Conservation (phyloP, 352 stramenopile genomes). For the Phytophthora cryptogea region DNA sequence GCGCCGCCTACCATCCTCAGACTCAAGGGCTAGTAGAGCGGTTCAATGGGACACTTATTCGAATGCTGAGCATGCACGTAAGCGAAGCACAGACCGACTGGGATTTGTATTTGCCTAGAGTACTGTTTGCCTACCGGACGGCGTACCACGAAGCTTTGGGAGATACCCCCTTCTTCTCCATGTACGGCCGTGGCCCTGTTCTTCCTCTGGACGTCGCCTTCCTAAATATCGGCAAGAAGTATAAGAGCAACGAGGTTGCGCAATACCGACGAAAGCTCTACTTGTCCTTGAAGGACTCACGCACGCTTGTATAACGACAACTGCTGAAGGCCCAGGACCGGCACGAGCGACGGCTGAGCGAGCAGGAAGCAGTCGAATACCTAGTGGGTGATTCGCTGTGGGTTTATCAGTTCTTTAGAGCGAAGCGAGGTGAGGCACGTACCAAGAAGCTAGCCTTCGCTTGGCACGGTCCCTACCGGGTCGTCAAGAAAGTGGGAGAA, state of each 20-base stretch:
- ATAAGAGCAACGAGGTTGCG: constrained; percentile 11
- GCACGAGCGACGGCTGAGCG: neutral
- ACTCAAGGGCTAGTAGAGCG: neutral
- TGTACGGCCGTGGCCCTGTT: constrained; percentile 9
- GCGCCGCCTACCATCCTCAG: neutral
- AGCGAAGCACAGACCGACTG: constrained; percentile 5
- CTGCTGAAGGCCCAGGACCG: constrained; percentile 8
- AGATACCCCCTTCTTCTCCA: constrained; percentile 13
- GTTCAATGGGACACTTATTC: constrained; percentile 8
- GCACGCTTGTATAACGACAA: constrained; percentile 7
- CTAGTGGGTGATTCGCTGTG: neutral
- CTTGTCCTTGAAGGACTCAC: neutral
- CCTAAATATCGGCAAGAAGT: constrained; percentile 8
- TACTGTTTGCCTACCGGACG: constrained; percentile 16
- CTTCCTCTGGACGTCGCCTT: constrained; percentile 10
- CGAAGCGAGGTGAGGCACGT: neutral
- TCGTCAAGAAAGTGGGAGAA: neutral
- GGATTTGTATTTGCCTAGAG: neutral
- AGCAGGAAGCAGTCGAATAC: neutral
- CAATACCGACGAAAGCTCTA: constrained; percentile 2
- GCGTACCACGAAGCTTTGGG: constrained; percentile 7
- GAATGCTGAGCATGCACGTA: constrained; percentile 8
- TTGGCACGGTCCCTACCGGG: constrained; percentile 3
- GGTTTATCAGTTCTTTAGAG: constrained; percentile 2
- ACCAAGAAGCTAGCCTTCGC: constrained; percentile 5